Conservation (phyloP, 768 basidiomycete species). For the Leccinum pellstonianum region DNA sequence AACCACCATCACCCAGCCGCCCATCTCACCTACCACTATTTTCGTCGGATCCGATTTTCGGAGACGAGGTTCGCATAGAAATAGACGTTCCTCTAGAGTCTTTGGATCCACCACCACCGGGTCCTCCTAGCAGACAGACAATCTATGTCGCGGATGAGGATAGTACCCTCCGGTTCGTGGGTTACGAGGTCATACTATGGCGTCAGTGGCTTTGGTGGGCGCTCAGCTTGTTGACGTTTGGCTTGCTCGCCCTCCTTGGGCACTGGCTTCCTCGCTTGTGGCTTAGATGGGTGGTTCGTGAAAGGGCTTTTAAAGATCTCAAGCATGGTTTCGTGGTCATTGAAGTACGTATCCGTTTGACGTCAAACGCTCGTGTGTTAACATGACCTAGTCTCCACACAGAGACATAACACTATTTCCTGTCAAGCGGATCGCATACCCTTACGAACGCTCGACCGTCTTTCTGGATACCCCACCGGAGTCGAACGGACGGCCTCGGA, state of each 20-base stretch:
- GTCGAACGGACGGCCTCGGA: conserved; percentile 28
- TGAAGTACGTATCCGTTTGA: conserved; percentile 59
- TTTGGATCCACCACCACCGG: conserved; percentile 70
- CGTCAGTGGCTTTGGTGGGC: conserved; percentile 68
- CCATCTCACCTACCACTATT: conserved; percentile 60
- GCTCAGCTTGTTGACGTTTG: conserved; percentile 65
- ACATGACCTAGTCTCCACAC: conserved; percentile 64
- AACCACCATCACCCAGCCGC: conserved; percentile 59
- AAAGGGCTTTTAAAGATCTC: conserved; percentile 77
- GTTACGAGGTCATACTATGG: conserved; percentile 69
- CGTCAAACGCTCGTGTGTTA: conserved; percentile 21
- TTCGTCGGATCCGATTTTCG: conserved; percentile 75
- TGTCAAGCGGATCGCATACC: conserved; percentile 65
- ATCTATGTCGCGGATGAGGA: conserved; percentile 90
- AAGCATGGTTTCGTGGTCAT: conserved; percentile 78
- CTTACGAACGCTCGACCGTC: conserved; percentile 76
- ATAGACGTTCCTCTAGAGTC: conserved; percentile 66
- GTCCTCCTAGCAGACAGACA: conserved; percentile 83
- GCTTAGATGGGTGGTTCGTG: conserved; percentile 82
- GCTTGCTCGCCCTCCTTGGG: conserved; percentile 75
- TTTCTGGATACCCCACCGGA: conserved; percentile 50
- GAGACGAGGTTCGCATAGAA: conserved; percentile 79
- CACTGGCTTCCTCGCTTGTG: conserved; percentile 93
- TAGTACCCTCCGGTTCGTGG: conserved; percentile 79
- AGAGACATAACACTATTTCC: conserved; percentile 80